Base-by-base conservation (phyloP, 495 filamentous ascomycete genomes). In the Tuber microsphaerosporum region DNA sequence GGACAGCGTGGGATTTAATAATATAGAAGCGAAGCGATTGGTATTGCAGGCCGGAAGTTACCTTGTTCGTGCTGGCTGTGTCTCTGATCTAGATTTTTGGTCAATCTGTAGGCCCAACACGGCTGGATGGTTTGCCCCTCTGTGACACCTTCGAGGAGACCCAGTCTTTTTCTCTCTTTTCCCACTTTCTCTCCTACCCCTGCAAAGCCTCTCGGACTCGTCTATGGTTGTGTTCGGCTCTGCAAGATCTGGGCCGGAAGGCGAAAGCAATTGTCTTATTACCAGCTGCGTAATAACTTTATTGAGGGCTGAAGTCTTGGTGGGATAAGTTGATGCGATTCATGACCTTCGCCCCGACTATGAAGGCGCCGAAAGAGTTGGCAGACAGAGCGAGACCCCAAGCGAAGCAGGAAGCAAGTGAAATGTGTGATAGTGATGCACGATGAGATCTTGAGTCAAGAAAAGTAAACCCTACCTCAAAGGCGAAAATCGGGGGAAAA, bases 21-120 rank as follows among this genome's bases (percentile, higher is more conserved):
- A 65, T 65, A 31, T n/a, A 31, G 56, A 65, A 65, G 56, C 56
- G 56, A 65, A n/a, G 2, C 56, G 56, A 65, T 65, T 65, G 56
- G 56, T 65, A n/a, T 65, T 8, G 56, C n/a, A 65, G 56, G 26
- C 56, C 56, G 56, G 56, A 65, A 65, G n/a, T 22, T 31, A 31
- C 56, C 56, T 26, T 65, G 3, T 65, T 65, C 26, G 56, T 65
- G 56, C n/a, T 31, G 56, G n/a, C 56, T 10, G 56, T 31, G 56
- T 17, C 56, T 65, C 56, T 65, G n/a, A 65, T 31, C 14, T 17
- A 65, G 56, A 31, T 65, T 65, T 46, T 65, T 31, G n/a, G 56
- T 65, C 31, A 31, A 65, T 14, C 56, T 65, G 26, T 31, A 48
- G 56, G 56, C 56, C 51, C 56, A 31, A 65, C 56, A 31, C 56